Evolutionary conservation across 768 basidiomycete genomes (phyloP).

Genomic region (Neoboletus subvelutipes): DNA sequence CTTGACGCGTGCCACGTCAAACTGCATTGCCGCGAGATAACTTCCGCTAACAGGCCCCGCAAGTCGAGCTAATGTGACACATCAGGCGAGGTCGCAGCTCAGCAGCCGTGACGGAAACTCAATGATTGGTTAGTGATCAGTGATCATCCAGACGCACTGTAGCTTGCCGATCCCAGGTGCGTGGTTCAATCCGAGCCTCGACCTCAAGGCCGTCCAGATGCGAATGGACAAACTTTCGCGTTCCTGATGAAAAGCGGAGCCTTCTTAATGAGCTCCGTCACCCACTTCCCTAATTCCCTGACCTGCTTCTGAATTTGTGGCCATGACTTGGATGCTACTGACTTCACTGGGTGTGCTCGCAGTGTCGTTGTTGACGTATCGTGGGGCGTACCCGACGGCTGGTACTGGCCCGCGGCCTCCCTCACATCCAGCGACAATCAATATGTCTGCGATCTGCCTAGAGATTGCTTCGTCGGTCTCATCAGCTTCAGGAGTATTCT

Average conservation of each 20-base stretch:
- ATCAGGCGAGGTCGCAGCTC: background rate
- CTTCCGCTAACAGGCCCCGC: slow-evolving; percentile 9
- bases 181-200: slow-evolving; percentile 6
- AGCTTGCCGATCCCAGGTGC: slow-evolving; percentile 1
- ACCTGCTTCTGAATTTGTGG: slow-evolving; percentile 3
- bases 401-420: background rate
- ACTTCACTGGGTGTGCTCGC: slow-evolving; percentile 9
- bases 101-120: background rate
- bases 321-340: slow-evolving; percentile 6
- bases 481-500: slow-evolving; percentile 22
- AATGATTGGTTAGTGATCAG: background rate
- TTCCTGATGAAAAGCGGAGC: slow-evolving; percentile 11
- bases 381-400: background rate
- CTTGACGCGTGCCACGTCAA: slow-evolving; percentile 24
- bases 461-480: slow-evolving; percentile 25
- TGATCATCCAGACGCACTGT: slow-evolving; percentile 1
- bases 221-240: slow-evolving; percentile 1
- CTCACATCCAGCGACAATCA: background rate
- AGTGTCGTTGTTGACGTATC: slow-evolving; percentile 7
- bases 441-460: slow-evolving; percentile 14
- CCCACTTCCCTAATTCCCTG: slow-evolving; percentile 2
- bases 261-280: slow-evolving; percentile 4
- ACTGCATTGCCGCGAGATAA: slow-evolving; percentile 8
- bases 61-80: background rate
- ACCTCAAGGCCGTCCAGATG: slow-evolving; percentile 4